phyloP scores from a whole-genome alignment of 768 basidiomycete genomes.

The Trametes maxima region DNA sequence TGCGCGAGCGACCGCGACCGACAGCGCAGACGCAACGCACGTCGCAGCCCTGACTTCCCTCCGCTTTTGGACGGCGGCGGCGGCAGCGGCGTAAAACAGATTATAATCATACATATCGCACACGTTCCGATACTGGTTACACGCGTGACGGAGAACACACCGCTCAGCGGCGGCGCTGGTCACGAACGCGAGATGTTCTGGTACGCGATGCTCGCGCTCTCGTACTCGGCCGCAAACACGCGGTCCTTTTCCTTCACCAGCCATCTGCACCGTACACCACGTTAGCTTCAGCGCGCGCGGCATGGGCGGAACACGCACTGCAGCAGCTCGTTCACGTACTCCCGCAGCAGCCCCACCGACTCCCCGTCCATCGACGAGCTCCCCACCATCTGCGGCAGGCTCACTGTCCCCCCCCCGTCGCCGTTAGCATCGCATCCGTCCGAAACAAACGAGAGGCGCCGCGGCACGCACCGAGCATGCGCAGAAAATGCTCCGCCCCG shows the following conservation, averaged over 20 bases:
- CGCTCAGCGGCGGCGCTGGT: too few species aligned
- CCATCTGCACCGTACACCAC: conserved; percentile 49
- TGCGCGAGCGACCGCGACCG: too few species aligned
- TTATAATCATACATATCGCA: too few species aligned
- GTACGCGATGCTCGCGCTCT: conserved; percentile 73
- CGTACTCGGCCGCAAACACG: conserved; percentile 79
- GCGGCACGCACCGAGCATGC: conserved; percentile 78
- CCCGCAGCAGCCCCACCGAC: conserved; percentile 77
- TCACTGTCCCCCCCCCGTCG: conserved; percentile 55
- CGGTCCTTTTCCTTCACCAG: conserved; percentile 75
- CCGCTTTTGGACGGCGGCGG: too few species aligned
- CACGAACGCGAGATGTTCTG: conserved; percentile 81
- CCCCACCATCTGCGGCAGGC: conserved; percentile 87
- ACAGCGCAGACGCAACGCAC: too few species aligned
- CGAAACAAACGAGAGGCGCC: background rate
- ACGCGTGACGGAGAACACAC: too few species aligned
- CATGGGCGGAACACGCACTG: conserved; percentile 49
- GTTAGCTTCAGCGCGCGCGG: background rate
- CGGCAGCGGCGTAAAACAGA: too few species aligned
- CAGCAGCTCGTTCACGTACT: conserved; percentile 89
- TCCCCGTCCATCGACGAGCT: conserved; percentile 90
- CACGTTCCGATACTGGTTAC: too few species aligned
- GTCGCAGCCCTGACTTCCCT: too few species aligned
- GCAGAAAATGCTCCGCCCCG: conserved; percentile 90
- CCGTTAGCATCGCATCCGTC: too few species aligned